Evolutionary conservation across 2,329 filamentous ascomycete genomes (phyloP), one percentile per base, ranked within the genome.

Genomic region (Monilinia fructicola): DNA sequence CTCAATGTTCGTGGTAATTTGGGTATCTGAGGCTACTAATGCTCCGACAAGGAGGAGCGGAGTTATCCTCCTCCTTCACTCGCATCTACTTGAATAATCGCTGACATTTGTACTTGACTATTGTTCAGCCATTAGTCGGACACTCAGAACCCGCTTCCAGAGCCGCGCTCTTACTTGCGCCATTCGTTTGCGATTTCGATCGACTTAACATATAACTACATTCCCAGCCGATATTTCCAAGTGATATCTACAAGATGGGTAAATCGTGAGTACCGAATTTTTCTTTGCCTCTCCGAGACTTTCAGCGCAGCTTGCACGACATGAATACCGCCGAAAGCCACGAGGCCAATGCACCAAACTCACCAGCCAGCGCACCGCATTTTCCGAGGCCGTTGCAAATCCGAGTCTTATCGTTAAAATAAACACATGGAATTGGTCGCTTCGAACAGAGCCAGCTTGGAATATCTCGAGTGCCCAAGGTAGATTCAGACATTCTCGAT

Each of bases 241-340:
- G 42, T 23, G 44, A 28, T 63, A 65, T 26, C n/a, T 58, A 53
- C 23, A 62, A 67, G 63, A 67, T 67, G 66, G 66, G 66, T 54
- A 67, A 67, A 68, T 67, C 61, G 60, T 69, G 50, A 50, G 70
- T 58, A 65, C 53, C 56, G 53, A 14, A 38, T 61, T 61, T 42
- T 48, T 44, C 48, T 56, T 42, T 31, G 14, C 53, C 26, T 60
- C 44, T 64, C 42, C 40, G 40, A 46, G 16, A 54, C 46, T 46
- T 61, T 31, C 38, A 67, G 59, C 44, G 50, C 54, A 55, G 44
- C 40, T 54, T 48, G 53, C 48, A 55, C 53, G 64, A 58, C 53
- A 52, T 64, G 52, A 42, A 42, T 18, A 52, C 23, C 38, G 9
- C 31, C 52, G 26, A 58, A 26, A 42, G 44, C 53, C 59, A 58